Evolutionary conservation across 2,329 filamentous ascomycete species (phyloP).

Genomic region (Alternaria dauci): DNA sequence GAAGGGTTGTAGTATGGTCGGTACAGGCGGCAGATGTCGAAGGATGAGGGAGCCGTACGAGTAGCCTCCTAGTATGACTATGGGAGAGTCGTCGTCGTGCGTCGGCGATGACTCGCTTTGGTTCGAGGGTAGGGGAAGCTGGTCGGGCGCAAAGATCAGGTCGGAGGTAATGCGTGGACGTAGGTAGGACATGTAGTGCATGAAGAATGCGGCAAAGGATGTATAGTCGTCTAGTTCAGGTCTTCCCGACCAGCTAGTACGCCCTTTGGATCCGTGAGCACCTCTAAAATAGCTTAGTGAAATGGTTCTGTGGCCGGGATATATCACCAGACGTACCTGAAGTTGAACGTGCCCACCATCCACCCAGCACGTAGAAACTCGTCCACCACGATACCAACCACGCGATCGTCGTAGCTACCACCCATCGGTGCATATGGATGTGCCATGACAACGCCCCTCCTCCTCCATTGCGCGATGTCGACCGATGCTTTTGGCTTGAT

Average conservation of each 20-base stretch:
- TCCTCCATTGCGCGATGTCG: constrained; percentile 39
- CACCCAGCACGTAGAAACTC: constrained; percentile 74
- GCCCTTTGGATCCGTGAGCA: constrained; percentile 75
- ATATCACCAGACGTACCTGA: constrained; percentile 65
- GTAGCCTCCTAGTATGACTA: constrained; percentile 78
- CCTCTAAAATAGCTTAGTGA: constrained; percentile 65
- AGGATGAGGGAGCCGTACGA: constrained; percentile 90
- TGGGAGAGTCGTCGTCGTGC: constrained; percentile 16
- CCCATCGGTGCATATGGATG: constrained; percentile 93
- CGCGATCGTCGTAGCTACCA: constrained; percentile 81
- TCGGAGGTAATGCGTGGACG: constrained; percentile 30
- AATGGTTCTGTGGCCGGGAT: not conserved
- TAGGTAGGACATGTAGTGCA: constrained; percentile 74
- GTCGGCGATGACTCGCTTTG: constrained; percentile 1
- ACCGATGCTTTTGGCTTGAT: constrained; percentile 22
- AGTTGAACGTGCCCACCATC: constrained; percentile 89
- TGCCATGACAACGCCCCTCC: constrained; percentile 72
- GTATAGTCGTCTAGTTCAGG: constrained; percentile 84
- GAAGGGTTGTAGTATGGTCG: constrained; percentile 68
- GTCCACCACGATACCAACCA: constrained; percentile 72
- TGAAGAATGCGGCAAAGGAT: constrained; percentile 80
- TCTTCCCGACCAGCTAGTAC: constrained; percentile 86
- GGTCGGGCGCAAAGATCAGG: constrained; percentile 26
- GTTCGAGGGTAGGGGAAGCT: constrained; percentile 5
- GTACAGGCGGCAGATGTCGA: constrained; percentile 70